phyloP scores from a whole-genome alignment of 164 flowering plant genomes.

The Malania oleifera region DNA sequence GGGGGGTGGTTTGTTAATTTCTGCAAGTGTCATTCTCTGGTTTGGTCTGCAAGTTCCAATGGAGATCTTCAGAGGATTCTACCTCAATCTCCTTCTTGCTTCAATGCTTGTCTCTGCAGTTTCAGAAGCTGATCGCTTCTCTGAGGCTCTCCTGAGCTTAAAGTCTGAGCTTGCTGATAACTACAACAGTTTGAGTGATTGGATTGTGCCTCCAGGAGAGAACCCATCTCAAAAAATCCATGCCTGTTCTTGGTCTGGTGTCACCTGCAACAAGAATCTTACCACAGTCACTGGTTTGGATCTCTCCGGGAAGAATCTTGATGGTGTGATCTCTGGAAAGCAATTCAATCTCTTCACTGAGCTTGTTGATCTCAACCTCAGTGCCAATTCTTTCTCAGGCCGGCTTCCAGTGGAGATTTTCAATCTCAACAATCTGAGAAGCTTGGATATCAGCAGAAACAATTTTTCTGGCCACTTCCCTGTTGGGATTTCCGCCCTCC shows the following conservation, averaged over 20 bases:
- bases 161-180: conserved; percentile 61
- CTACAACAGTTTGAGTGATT: conserved; percentile 44
- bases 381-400: conserved; percentile 71
- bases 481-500: conserved; percentile 36
- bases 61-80: conserved; percentile 31
- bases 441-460: conserved; percentile 84
- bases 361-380: conserved; percentile 66
- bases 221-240: conserved; percentile 21
- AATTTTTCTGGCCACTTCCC: conserved; percentile 72
- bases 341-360: conserved; percentile 42
- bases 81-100: conserved; percentile 13
- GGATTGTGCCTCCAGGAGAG: conserved; percentile 35
- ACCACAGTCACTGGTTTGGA: conserved; percentile 44
- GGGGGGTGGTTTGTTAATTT: no score
- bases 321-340: conserved; percentile 55
- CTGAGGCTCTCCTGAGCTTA: conserved; percentile 67
- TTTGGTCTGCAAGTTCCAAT: conserved; percentile 37
- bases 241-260: conserved; percentile 84
- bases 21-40: conserved; percentile 13
- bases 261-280: conserved; percentile 54
- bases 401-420: conserved; percentile 58
- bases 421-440: conserved; percentile 47
- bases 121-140: conserved; percentile 37
- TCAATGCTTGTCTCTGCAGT: conserved; percentile 16
- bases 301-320: conserved; percentile 58